Base-by-base conservation (phyloP, 2,329 filamentous ascomycete species). In the Aureobasidium mangrovei region DNA sequence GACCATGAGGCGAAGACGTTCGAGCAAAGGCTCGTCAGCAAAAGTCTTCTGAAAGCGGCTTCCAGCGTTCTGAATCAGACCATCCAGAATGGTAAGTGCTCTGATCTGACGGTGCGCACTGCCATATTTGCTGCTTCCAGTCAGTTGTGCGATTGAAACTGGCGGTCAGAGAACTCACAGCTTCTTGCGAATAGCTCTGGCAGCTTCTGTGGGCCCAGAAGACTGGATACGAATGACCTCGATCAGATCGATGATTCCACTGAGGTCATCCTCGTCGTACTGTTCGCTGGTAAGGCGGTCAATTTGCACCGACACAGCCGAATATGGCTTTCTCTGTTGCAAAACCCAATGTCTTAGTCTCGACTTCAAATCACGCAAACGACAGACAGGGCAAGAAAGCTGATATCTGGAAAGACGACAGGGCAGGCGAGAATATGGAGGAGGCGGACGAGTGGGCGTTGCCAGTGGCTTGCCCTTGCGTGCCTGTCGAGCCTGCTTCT, bases 141-240 rank as follows among this genome's bases (percentile, higher is more conserved):
- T 53, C 39, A 57, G 40, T 27, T 26, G 27, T 4, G 18, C 28
- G 41, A 5, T 39, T 6, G 28, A 26, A 27, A 27, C 9, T n/a
- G 26, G 27, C 9, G 7, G 36, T 38, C 33, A 31, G 45, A 24
- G 35, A 7, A 68, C 80, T 65, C 69, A 84, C 78, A 98, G 81
- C 76, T 97, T 97, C 80, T 98, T 98, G 57, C 93, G 83, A 63
- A 98, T 81, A 45, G 93, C 91, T 65, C 93, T 83, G 53, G 91
- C 89, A 56, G 91, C 91, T 74, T 98, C 93, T 9, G 82, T 80
- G 1, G 93, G 89, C 0, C 93, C 93, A 5, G 87, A 86, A 28
- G 80, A 78, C 71, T 98, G 93, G 56, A 98, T 82, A 60, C 87
- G 86, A 67, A 98, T 88, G 55, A 93, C 89, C 70, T 98, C 93